Percentiles rank a stretch among this genome's conserved stretches.
These are phyloP conservation scores for Prunus dulcis DNA, from an alignment of 306 rosid genomes.

Conservation along the genomic window DNA sequence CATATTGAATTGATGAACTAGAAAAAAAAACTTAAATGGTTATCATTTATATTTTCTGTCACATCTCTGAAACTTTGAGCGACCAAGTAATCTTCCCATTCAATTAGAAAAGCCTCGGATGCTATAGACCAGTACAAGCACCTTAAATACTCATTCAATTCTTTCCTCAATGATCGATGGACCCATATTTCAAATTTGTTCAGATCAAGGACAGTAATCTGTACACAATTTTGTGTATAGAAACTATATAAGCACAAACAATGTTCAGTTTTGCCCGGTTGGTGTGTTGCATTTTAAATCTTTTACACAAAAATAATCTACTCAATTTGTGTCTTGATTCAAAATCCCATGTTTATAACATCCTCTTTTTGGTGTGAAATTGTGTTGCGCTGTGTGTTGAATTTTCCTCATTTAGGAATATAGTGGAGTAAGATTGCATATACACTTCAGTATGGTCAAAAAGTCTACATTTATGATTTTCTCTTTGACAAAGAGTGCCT, in stretches of 20 bases:
- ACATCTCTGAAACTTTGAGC: background rate
- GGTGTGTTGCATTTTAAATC: background rate
- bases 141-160: background rate
- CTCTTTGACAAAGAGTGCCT: background rate
- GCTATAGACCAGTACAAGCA: too few species aligned
- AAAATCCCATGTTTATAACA: background rate
- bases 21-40: background rate
- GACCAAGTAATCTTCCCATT: background rate
- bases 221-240: background rate
- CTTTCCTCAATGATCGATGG: background rate
- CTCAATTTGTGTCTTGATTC: background rate
- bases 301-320: background rate
- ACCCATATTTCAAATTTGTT: background rate
- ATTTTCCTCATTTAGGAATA: background rate
- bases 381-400: background rate
- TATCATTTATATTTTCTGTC: background rate
- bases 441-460: background rate
- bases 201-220: background rate
- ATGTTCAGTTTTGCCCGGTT: background rate
- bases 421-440: background rate
- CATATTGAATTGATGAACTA: background rate
- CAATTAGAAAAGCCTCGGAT: background rate
- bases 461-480: slow-evolving; percentile 5
- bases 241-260: background rate
- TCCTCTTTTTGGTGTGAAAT: background rate